A percentile compares a stretch with the other conserved stretches of the same genome.
These are phyloP conservation scores for Flaveria linearis DNA, from an alignment of 129 eudicot species.

Conservation along the genomic window DNA sequence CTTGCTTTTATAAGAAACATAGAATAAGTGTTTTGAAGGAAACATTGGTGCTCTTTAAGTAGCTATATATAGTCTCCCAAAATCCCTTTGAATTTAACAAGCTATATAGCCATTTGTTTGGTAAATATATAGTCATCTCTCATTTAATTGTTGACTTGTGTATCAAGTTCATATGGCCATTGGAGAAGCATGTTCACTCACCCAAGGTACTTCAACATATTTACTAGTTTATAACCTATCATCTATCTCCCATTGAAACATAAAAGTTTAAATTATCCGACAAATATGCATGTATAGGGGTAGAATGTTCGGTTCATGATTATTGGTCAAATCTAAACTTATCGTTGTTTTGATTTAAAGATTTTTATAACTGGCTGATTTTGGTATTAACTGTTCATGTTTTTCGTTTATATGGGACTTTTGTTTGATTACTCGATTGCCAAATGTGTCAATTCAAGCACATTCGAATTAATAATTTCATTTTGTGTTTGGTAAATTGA, in stretches of 20 bases:
- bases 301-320: neutral
- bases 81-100: neutral
- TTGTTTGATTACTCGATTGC: too few species aligned
- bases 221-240: neutral
- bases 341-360: too few species aligned
- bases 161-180: constrained; percentile 26
- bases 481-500: too few species aligned
- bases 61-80: constrained; percentile 13
- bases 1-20: neutral
- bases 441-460: too few species aligned
- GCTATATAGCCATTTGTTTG: neutral
- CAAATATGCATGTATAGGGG: too few species aligned
- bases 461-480: too few species aligned
- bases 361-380: too few species aligned
- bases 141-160: neutral
- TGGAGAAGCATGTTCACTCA: constrained; percentile 6
- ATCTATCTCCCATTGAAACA: too few species aligned
- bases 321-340: neutral
- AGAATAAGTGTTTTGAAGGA: constrained; percentile 16
- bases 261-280: neutral
- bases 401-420: too few species aligned
- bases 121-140: neutral
- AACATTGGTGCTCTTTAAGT: neutral
- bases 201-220: constrained; percentile 23
- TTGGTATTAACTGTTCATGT: too few species aligned